A percentile compares a stretch with the other conserved stretches of the same genome.
Evolutionary conservation across 2,329 filamentous ascomycete species (phyloP).

Genomic region (Calonectria hawksworthii): DNA sequence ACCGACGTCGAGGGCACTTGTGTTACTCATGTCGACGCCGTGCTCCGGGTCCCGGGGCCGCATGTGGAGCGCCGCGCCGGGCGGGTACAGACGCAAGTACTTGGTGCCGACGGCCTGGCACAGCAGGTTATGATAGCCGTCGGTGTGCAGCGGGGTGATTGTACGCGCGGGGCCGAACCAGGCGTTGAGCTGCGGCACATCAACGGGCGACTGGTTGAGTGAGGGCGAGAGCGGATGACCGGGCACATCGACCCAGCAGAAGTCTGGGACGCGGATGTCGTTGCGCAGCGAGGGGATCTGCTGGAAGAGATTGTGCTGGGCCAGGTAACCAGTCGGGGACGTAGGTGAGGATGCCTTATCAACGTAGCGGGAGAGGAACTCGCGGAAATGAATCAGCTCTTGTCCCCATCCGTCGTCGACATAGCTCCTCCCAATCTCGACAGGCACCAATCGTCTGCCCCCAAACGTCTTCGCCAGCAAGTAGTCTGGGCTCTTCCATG

Average conservation of each 20-base stretch:
- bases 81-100: constrained; percentile 90
- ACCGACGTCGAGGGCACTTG: constrained; percentile 83
- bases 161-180: constrained; percentile 94
- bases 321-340: constrained; percentile 79
- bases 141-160: constrained; percentile 93
- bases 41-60: constrained; percentile 74
- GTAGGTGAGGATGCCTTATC: constrained; percentile 38
- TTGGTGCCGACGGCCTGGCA: constrained; percentile 91
- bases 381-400: constrained; percentile 79
- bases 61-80: constrained; percentile 69
- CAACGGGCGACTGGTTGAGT: constrained; percentile 58
- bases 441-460: constrained; percentile 84
- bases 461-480: constrained; percentile 80
- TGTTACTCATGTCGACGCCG: constrained; percentile 94
- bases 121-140: constrained; percentile 93
- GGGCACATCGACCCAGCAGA: constrained; percentile 82
- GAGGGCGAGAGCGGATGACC: constrained; percentile 58
- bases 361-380: constrained; percentile 78
- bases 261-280: constrained; percentile 87
- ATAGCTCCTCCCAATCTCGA: constrained; percentile 90
- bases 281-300: constrained; percentile 83
- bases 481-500: constrained; percentile 83
- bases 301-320: constrained; percentile 88
- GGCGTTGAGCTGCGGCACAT: constrained; percentile 82
- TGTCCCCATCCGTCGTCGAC: constrained; percentile 90